Evolutionary conservation across 177 flowering plant species (phyloP).

Genomic region (Telopea speciosissima): DNA sequence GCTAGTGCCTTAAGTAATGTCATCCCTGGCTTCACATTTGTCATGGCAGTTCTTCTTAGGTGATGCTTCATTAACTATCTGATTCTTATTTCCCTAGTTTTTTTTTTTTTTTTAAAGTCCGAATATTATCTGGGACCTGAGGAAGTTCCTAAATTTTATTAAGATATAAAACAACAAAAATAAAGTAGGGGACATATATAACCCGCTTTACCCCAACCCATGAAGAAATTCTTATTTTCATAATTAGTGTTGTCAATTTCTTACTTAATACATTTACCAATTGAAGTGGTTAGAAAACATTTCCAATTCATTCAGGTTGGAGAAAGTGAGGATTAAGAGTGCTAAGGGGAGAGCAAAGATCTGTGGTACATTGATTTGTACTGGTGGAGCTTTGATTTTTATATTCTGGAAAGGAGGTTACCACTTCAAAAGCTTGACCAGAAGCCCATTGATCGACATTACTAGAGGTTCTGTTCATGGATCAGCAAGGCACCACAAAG

Average conservation of each 20-base stretch:
- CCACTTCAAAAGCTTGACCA: conserved; percentile 20
- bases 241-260: too few species aligned
- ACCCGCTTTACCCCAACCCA: too few species aligned
- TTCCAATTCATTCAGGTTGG: conserved; percentile 29
- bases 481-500: conserved; percentile 15
- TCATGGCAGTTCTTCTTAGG: conserved; percentile 34
- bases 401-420: conserved; percentile 40
- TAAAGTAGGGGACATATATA: too few species aligned
- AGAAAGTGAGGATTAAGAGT: conserved; percentile 23
- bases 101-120: too few species aligned
- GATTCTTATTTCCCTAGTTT: not conserved
- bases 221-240: too few species aligned
- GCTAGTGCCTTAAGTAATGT: conserved; percentile 34
- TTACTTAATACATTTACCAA: too few species aligned
- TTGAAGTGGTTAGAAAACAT: fast-evolving
- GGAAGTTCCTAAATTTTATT: too few species aligned
- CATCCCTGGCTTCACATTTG: conserved; percentile 35
- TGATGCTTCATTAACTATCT: conserved; percentile 1
- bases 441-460: conserved; percentile 26
- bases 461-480: too few species aligned
- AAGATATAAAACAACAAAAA: too few species aligned
- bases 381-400: conserved; percentile 35
- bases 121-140: too few species aligned
- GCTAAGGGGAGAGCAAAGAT: conserved; percentile 33
- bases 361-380: conserved; percentile 28